A percentile compares a stretch with the other conserved stretches of the same genome.
These are phyloP conservation scores for Diaporthe ilicicola DNA, from an alignment of 2,329 filamentous ascomycete genomes.

Conservation along the genomic window DNA sequence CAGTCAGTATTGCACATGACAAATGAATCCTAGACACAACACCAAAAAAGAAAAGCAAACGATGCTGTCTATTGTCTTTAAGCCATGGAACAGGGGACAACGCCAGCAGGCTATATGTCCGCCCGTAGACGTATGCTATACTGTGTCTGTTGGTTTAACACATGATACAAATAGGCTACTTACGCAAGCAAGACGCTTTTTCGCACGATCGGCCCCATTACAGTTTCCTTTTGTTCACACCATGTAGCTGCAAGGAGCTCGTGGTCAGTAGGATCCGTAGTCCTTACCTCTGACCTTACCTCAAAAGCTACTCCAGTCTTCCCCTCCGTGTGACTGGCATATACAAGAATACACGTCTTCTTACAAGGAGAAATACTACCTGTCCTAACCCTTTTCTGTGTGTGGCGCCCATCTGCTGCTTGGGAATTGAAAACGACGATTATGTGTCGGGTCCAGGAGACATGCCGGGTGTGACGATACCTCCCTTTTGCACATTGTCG, in stretches of 20 bases:
- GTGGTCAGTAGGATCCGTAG: slow-evolving; percentile 39
- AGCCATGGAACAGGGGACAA: neutral
- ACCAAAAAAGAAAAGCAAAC: neutral
- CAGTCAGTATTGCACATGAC: neutral
- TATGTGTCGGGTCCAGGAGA: neutral
- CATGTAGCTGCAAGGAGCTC: slow-evolving; percentile 23
- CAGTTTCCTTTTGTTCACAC: neutral
- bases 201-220: neutral
- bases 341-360: slow-evolving; percentile 24
- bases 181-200: slow-evolving; percentile 11
- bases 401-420: neutral
- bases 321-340: slow-evolving; percentile 3
- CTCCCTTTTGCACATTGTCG: neutral
- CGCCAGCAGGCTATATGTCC: neutral
- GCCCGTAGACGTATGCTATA: neutral
- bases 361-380: slow-evolving; percentile 33
- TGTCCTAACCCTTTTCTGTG: slow-evolving; percentile 28
- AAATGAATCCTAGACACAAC: neutral
- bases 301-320: slow-evolving; percentile 29
- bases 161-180: slow-evolving; percentile 38
- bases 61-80: slow-evolving; percentile 11
- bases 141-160: neutral
- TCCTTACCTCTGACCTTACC: slow-evolving; percentile 45
- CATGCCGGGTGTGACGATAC: neutral
- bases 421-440: neutral